These are phyloP conservation scores for Ophiostoma sp. DNA, from an alignment of 2,329 filamentous ascomycete genomes.

Conservation along the genomic window DNA sequence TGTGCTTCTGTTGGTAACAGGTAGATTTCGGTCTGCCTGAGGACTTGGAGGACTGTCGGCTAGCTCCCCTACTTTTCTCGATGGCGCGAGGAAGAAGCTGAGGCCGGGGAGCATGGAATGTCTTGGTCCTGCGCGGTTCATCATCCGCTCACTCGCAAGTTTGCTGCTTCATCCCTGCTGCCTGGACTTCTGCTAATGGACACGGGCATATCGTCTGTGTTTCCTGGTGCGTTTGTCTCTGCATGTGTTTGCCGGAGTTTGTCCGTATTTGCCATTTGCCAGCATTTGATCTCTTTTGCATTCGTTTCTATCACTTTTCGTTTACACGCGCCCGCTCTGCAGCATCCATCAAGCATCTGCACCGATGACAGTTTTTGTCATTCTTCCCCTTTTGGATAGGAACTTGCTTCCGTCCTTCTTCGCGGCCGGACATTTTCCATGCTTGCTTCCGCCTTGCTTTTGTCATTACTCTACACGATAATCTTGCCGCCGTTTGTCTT, in stretches of 20 bases:
- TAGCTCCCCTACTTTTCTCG: background rate
- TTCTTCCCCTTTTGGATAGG: background rate
- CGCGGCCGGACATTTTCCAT: background rate
- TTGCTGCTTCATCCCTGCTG: background rate
- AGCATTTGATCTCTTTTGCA: background rate
- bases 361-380: no score
- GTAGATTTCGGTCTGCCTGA: background rate
- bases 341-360: no score
- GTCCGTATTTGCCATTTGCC: background rate
- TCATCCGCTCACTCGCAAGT: background rate
- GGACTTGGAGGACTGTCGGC: background rate
- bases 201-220: background rate
- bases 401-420: background rate
- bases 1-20: constrained; percentile 2
- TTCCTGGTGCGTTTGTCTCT: background rate
- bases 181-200: background rate
- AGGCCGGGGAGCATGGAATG: background rate
- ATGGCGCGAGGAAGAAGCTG: background rate
- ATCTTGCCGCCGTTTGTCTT: no score
- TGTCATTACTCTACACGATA: no score
- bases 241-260: background rate
- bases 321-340: no score
- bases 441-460: background rate
- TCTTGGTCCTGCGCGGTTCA: background rate
- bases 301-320: no score